Conservation (phyloP, 805 yeast genomes). For the Ascoidea rubescens region DNA sequence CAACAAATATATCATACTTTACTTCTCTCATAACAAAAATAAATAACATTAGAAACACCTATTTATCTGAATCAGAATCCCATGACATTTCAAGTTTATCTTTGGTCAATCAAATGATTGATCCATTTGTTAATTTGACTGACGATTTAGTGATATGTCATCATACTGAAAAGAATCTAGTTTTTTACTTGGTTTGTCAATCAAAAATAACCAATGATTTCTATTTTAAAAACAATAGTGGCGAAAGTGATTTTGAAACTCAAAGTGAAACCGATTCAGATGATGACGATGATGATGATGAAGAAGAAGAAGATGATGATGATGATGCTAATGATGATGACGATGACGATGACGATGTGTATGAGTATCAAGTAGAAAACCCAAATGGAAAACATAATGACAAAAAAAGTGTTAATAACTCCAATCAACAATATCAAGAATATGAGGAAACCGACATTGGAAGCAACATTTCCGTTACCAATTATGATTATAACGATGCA, state of each 20-base stretch:
- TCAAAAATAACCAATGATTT: not conserved
- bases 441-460: constrained; percentile 5
- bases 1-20: constrained; percentile 19
- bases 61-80: constrained; percentile 11
- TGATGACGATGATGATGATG: not conserved
- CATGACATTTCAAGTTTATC: constrained; percentile 11
- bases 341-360: not conserved
- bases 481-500: constrained; percentile 4
- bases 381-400: constrained; percentile 4
- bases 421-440: constrained; percentile 7
- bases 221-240: not conserved
- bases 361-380: not conserved
- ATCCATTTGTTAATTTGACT: constrained; percentile 9
- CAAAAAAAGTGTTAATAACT: constrained; percentile 10
- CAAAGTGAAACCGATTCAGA: not conserved
- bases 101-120: constrained; percentile 9
- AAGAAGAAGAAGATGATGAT: constrained; percentile 1
- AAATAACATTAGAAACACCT: constrained; percentile 5
- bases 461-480: not conserved
- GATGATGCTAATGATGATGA: constrained; percentile 1
- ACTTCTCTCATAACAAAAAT: constrained; percentile 16
- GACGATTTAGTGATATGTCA: not conserved
- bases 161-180: constrained; percentile 1
- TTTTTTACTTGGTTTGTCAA: constrained; percentile 4
- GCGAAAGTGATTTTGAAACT: not conserved